Evolutionary conservation across 768 basidiomycete genomes (phyloP).

Genomic region (Gymnopilus dilepis): DNA sequence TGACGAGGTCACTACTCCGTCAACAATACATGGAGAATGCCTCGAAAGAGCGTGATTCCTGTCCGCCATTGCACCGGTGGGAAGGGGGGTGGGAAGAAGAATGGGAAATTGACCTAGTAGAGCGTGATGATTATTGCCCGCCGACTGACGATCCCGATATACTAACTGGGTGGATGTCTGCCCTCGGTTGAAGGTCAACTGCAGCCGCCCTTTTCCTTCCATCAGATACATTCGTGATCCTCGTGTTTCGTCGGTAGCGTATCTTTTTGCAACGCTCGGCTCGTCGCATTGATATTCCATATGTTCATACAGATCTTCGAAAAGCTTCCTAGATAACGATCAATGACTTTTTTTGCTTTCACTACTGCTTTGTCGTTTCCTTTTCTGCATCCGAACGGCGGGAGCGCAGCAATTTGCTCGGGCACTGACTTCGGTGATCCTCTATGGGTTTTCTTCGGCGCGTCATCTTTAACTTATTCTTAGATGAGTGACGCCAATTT

Average conservation of each 20-base stretch:
- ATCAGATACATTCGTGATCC: neutral
- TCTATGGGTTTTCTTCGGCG: too few species aligned
- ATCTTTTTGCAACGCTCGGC: neutral
- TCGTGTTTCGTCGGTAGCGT: neutral
- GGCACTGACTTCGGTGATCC: too few species aligned
- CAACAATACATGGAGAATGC: neutral
- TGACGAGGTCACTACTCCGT: neutral
- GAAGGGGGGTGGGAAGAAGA: slow-evolving; percentile 24
- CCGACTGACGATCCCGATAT: slow-evolving; percentile 25
- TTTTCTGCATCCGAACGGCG: too few species aligned
- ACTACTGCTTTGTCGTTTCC: too few species aligned
- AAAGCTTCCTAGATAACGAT: too few species aligned
- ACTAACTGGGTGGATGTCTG: slow-evolving; percentile 15
- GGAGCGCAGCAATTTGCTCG: too few species aligned
- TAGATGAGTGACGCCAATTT: too few species aligned
- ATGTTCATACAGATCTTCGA: too few species aligned
- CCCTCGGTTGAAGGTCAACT: slow-evolving; percentile 10
- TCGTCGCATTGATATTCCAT: too few species aligned
- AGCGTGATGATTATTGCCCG: slow-evolving; percentile 26
- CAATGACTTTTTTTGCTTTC: too few species aligned
- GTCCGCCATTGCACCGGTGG: slow-evolving; percentile 9
- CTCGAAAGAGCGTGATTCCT: neutral
- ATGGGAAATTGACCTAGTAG: slow-evolving; percentile 34
- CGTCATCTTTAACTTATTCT: too few species aligned
- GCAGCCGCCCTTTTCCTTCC: neutral